These are phyloP conservation scores for Raphidocelis subcapitata DNA, from an alignment of 139 green algal genomes.

Conservation along the genomic window DNA sequence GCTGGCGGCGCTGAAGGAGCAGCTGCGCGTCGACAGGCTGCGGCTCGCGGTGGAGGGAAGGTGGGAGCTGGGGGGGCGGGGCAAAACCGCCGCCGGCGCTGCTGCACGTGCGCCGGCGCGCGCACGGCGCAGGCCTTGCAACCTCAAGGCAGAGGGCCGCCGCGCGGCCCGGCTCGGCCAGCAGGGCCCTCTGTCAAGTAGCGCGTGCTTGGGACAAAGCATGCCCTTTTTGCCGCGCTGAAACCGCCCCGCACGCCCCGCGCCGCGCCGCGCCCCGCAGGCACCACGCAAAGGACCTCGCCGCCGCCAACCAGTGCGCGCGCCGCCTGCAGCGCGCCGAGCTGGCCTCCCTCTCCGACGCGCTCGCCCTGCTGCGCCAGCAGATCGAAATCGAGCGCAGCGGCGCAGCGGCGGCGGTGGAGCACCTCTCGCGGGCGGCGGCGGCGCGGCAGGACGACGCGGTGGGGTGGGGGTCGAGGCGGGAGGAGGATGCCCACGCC, in stretches of 20 bases:
- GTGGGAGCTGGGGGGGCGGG: too few relatives aligned
- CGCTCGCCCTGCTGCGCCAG: constrained; percentile 39
- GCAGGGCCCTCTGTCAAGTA: too few relatives aligned
- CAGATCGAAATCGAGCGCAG: constrained; percentile 63
- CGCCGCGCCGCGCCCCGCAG: background rate
- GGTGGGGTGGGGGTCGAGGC: constrained; percentile 9
- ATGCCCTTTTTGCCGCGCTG: too few relatives aligned
- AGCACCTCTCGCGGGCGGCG: constrained; percentile 3
- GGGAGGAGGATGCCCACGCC: constrained; percentile 19
- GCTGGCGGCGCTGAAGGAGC: constrained; percentile 54
- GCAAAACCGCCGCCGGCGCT: constrained; percentile 1
- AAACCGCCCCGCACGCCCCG: too few relatives aligned
- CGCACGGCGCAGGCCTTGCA: background rate
- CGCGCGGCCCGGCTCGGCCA: too few relatives aligned
- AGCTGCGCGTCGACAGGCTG: constrained; percentile 64
- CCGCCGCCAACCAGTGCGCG: constrained; percentile 40
- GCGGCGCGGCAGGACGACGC: constrained; percentile 10
- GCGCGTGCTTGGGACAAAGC: too few relatives aligned
- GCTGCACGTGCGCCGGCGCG: too few relatives aligned
- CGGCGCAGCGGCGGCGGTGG: constrained; percentile 20
- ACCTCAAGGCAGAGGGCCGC: background rate
- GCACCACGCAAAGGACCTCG: constrained; percentile 27
- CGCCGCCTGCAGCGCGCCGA: constrained; percentile 43
- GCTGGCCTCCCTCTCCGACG: constrained; percentile 45
- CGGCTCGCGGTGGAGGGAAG: constrained; percentile 39